phyloP scores from a whole-genome alignment of 2,329 filamentous ascomycete species.

The Proliferodiscus dingleyae region DNA sequence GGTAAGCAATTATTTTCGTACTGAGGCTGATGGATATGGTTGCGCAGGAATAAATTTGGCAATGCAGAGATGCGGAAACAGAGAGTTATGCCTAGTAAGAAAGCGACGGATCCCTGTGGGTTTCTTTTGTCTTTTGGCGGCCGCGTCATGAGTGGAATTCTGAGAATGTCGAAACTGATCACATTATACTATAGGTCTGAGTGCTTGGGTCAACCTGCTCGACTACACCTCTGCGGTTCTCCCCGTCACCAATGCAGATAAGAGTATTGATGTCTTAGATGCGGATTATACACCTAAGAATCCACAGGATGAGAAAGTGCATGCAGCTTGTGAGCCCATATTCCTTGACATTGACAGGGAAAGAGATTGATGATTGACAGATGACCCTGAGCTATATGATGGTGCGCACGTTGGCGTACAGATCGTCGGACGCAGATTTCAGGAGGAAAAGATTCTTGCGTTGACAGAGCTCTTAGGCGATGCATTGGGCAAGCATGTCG shows the following conservation, averaged over 20 bases:
- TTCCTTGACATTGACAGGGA: conserved; percentile 31
- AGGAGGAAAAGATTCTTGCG: conserved; percentile 52
- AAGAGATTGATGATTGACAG: conserved; percentile 47
- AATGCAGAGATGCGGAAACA: conserved; percentile 13
- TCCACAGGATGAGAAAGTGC: conserved; percentile 39
- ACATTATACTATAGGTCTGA: conserved; percentile 6
- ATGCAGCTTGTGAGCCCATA: conserved; percentile 44
- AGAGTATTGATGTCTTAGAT: conserved; percentile 36
- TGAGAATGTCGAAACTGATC: neutral
- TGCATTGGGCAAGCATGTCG: conserved; percentile 21
- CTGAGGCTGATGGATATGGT: conserved; percentile 4
- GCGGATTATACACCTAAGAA: conserved; percentile 36
- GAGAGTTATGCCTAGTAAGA: neutral
- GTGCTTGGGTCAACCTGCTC: conserved; percentile 40
- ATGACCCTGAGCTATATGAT: conserved; percentile 38
- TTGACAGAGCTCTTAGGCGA: conserved; percentile 23
- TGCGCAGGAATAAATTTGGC: conserved; percentile 14
- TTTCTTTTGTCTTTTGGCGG: neutral
- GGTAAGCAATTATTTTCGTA: conserved; percentile 22
- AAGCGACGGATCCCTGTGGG: too few species aligned
- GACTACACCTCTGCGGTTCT: conserved; percentile 56
- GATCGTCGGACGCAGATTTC: conserved; percentile 45
- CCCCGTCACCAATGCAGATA: conserved; percentile 45
- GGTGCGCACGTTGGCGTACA: conserved; percentile 49
- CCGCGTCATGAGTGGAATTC: neutral